A percentile compares a stretch with the other conserved stretches of the same genome.
Conservation (phyloP, 192 early-diverging fungal species). For the Piromyces sp. region DNA sequence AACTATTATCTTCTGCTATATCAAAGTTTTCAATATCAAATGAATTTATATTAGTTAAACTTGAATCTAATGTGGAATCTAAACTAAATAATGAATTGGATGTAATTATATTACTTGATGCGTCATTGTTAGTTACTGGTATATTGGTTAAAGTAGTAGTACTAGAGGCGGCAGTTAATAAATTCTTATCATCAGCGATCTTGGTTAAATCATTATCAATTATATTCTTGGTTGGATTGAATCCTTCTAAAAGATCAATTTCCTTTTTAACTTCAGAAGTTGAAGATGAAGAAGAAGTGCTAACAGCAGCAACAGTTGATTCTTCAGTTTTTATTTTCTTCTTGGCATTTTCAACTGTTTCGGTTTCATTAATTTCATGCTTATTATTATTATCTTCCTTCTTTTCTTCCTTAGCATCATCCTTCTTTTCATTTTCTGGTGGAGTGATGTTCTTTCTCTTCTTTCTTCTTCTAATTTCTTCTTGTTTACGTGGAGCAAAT, state of each 20-base stretch:
- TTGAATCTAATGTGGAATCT: neutral
- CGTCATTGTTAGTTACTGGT: neutral
- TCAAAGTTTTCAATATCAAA: neutral
- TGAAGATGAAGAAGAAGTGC: too few relatives aligned
- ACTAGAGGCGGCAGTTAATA: neutral
- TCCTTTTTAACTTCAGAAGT: neutral
- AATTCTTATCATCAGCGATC: neutral
- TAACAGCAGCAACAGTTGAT: neutral
- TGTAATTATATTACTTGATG: neutral
- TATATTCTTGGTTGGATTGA: too few relatives aligned
- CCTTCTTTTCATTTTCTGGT: neutral
- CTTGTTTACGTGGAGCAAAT: conserved; percentile 24
- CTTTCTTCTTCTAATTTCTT: neutral
- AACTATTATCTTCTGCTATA: neutral
- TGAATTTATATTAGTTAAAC: neutral
- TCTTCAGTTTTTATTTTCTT: neutral
- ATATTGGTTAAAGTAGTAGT: neutral
- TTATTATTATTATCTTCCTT: neutral
- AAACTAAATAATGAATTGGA: neutral
- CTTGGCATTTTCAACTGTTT: neutral
- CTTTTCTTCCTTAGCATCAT: neutral
- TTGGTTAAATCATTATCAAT: too few relatives aligned
- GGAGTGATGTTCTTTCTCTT: neutral
- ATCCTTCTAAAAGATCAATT: neutral
- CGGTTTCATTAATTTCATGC: neutral